These are phyloP conservation scores for Aspergillus calidoustus DNA, from an alignment of 2,329 filamentous ascomycete species.

Conservation along the genomic window DNA sequence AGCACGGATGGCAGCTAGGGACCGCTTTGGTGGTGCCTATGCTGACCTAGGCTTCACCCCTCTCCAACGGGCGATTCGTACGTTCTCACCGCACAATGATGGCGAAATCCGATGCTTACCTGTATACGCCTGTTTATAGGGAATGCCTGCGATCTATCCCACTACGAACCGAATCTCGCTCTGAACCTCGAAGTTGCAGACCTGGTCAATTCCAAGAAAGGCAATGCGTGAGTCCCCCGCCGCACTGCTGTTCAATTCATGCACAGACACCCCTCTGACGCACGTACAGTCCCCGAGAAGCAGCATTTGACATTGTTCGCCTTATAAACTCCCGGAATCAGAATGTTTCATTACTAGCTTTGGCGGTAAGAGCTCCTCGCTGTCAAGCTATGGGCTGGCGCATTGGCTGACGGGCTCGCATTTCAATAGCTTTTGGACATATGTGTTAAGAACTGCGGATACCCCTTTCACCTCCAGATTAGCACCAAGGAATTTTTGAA, in stretches of 20 bases:
- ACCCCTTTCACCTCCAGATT: conserved; percentile 97
- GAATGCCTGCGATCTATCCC: conserved; percentile 94
- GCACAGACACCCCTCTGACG: conserved; percentile 29
- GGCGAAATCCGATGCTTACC: neutral
- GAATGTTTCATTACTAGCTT: conserved; percentile 87
- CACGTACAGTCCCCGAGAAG: conserved; percentile 74
- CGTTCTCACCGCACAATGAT: conserved; percentile 28
- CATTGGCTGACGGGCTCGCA: conserved; percentile 17
- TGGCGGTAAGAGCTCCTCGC: conserved; percentile 57
- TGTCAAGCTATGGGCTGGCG: conserved; percentile 12
- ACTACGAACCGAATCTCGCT: conserved; percentile 96
- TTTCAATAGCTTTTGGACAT: conserved; percentile 79
- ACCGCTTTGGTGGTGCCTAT: conserved; percentile 86
- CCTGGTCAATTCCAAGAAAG: conserved; percentile 96
- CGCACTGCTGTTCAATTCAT: neutral
- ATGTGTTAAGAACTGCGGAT: conserved; percentile 99
- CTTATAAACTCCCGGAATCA: conserved; percentile 97
- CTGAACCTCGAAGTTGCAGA: conserved; percentile 96
- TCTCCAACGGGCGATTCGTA: conserved; percentile 89
- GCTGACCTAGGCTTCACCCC: conserved; percentile 79
- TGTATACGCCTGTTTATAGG: conserved; percentile 52
- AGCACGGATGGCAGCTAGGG: conserved; percentile 90
- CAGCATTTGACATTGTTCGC: conserved; percentile 87
- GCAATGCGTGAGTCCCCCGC: conserved; percentile 66
- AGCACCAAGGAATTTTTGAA: conserved; percentile 99